phyloP scores from a whole-genome alignment of 2,329 filamentous ascomycete genomes.

The Colletotrichum salicis region DNA sequence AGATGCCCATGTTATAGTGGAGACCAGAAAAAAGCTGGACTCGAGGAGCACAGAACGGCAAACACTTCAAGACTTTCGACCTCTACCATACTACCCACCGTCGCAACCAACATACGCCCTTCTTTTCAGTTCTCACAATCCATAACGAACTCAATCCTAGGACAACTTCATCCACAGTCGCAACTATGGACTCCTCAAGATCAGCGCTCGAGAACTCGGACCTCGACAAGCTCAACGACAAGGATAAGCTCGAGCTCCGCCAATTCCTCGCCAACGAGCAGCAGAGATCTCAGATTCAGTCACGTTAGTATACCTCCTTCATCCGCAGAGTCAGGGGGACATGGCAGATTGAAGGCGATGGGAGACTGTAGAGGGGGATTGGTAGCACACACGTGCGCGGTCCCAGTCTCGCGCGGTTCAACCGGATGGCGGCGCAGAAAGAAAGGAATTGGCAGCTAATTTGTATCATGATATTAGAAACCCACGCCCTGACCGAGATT shows the following conservation, averaged over 20 bases:
- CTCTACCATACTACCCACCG: neutral
- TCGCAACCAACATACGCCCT: neutral
- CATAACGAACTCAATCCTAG: too few species aligned
- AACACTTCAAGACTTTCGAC: neutral
- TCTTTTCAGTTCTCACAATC: neutral
- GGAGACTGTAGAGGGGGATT: neutral
- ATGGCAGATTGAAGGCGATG: neutral
- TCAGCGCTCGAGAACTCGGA: conserved; percentile 65
- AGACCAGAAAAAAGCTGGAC: conserved; percentile 13
- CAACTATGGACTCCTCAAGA: conserved; percentile 48
- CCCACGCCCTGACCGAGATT: conserved; percentile 71
- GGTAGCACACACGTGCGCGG: neutral
- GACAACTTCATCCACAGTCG: too few species aligned
- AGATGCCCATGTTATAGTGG: conserved; percentile 1
- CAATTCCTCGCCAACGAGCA: conserved; percentile 86
- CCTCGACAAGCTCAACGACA: conserved; percentile 78
- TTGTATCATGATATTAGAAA: conserved; percentile 51
- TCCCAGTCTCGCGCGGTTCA: neutral
- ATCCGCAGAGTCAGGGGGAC: neutral
- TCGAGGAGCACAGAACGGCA: neutral
- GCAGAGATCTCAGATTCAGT: conserved; percentile 78
- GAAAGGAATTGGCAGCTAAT: neutral
- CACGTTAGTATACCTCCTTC: conserved; percentile 61
- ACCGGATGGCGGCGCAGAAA: neutral
- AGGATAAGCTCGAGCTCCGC: conserved; percentile 88